A percentile compares a stretch with the other conserved stretches of the same genome.
Conservation (phyloP, 2,329 filamentous ascomycete species). For the Domatiomyces catenatus region DNA sequence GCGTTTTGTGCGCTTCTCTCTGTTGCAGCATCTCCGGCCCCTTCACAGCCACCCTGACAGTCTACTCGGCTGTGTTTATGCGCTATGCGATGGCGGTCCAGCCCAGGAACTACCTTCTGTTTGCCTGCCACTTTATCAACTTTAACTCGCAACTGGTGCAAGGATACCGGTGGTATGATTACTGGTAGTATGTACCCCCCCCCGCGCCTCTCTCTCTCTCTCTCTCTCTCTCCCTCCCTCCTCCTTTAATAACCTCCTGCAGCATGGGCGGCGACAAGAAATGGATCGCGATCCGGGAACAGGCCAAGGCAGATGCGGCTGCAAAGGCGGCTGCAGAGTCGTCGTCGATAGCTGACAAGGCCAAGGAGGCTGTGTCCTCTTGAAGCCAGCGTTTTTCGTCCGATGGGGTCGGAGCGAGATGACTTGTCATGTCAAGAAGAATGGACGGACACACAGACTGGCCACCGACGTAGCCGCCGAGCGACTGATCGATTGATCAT, state of each 20-base stretch:
- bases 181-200: constrained; percentile 33
- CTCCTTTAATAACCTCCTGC: neutral
- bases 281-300: constrained; percentile 10
- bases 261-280: constrained; percentile 9
- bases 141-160: constrained; percentile 46
- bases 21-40: constrained; percentile 44
- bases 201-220: neutral
- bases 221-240: neutral
- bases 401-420: neutral
- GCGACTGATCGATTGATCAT: neutral
- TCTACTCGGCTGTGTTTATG: constrained; percentile 52
- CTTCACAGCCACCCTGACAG: constrained; percentile 46
- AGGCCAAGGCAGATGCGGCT: constrained; percentile 5
- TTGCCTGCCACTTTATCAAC: constrained; percentile 52
- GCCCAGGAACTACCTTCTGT: constrained; percentile 52
- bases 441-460: neutral
- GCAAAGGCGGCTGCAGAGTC: neutral
- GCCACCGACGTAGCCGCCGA: neutral
- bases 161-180: constrained; percentile 46
- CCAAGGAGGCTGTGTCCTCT: constrained; percentile 8
- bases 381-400: neutral
- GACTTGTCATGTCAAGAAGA: neutral
- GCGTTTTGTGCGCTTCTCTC: neutral
- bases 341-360: constrained; percentile 8
- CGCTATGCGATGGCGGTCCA: constrained; percentile 49